Evolutionary conservation across 495 filamentous ascomycete species (phyloP), one percentile per base, ranked within the genome.

Genomic region (Hypoxylon trugodes): DNA sequence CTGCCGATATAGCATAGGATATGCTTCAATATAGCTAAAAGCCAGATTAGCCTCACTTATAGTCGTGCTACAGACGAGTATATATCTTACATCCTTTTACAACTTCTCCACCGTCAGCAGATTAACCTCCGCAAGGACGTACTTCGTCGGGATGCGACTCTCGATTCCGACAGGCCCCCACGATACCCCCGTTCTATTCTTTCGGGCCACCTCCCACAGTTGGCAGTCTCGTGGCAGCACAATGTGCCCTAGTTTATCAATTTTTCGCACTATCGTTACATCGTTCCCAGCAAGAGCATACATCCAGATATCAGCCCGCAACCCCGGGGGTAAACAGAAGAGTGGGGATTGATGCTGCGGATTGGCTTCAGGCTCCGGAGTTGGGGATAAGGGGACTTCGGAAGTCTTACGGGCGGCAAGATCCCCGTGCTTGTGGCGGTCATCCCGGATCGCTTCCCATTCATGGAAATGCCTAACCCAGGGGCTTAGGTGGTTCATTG

Each of bases 271-370:
- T 4, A 54, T 32, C 19, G 3, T 42, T 10, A 19, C 25, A 5
- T 42, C 18, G 50, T 42, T 37, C 8, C 15, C 50, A 10, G 36
- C 50, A n/a, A 54, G n/a, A 1, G 18, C 50, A 19, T 54, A 30
- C 24, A 30, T 37, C 50, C 50, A 54, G 12, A 54, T 42, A 5
- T 15, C 25, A 7, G 32, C 13, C 22, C 50, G 1, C 0, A 54
- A 18, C 21, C 42, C 50, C 4, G 26, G 12, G 15, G 50, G 52
- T 28, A 56, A 19, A 2, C 28, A 21, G n/a, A 35, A 22, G 19
- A 52, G 50, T 26, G 25, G 50, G 16, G 24, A 54, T 4, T 42
- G n/a, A n/a, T n/a, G n/a, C n/a, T n/a, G n/a, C n/a, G n/a, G n/a
- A n/a, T n/a, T n/a, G n/a, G n/a, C n/a, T n/a, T n/a, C n/a, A n/a